Evolutionary conservation across 2,329 filamentous ascomycete species (phyloP).

Genomic region (Oidium heveae): DNA sequence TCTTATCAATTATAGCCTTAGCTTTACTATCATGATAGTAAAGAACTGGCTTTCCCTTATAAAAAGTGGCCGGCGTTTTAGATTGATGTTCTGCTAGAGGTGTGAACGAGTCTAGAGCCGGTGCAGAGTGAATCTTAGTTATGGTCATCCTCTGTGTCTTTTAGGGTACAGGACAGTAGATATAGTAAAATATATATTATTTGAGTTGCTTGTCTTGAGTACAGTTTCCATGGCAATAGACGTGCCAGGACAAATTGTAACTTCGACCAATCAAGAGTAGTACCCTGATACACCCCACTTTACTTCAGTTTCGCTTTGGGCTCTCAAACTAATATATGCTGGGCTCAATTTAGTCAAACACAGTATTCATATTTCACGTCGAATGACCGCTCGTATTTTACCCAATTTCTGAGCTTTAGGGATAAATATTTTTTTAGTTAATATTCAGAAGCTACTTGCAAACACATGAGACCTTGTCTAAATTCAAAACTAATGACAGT

Average conservation of each 20-base stretch:
- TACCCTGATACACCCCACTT: too few relatives aligned
- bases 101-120: slow-evolving; percentile 32
- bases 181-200: neutral
- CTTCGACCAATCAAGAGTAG: neutral
- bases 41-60: slow-evolving; percentile 43
- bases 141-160: slow-evolving; percentile 8
- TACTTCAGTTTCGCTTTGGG: too few relatives aligned
- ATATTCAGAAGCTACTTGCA: too few relatives aligned
- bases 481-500: too few relatives aligned
- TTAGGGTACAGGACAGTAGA: neutral
- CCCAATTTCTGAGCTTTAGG: too few relatives aligned
- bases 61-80: slow-evolving; percentile 48
- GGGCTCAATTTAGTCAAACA: too few relatives aligned
- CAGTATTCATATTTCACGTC: too few relatives aligned
- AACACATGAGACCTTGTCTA: too few relatives aligned
- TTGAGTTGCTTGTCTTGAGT: neutral
- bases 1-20: slow-evolving; percentile 29
- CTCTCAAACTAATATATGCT: too few relatives aligned
- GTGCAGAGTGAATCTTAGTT: slow-evolving; percentile 30
- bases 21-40: slow-evolving; percentile 33
- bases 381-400: too few relatives aligned
- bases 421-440: too few relatives aligned
- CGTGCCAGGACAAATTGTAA: neutral
- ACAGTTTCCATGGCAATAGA: neutral
- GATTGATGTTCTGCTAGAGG: slow-evolving; percentile 42